Base-by-base conservation (phyloP, 495 filamentous ascomycete genomes). In the Penicillium ochrochloron region DNA sequence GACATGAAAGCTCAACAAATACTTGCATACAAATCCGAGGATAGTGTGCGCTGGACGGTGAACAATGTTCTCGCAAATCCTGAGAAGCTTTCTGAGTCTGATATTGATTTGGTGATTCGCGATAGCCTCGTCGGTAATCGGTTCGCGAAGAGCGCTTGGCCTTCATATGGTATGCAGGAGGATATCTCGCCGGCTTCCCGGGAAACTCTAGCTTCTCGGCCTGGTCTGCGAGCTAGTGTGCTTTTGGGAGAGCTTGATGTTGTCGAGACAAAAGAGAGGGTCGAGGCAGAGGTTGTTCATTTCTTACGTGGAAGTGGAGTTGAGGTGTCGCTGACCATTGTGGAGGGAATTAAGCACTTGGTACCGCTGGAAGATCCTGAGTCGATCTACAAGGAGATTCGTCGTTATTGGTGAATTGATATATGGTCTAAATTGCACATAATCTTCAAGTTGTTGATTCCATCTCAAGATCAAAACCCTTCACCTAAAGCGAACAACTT, bases 81-180 rank as follows among this genome's bases (percentile, higher is more conserved):
- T 23, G 51, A 54, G 0, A 62, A 53, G 15, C 41, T 77, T 1
- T 39, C 50, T n/a, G 64, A 70, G 2, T 59, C 62, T 10, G 71
- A 73, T 17, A 63, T 75, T 0, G 55, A 65, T 0, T 33, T 65
- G n/a, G 46, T 80, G 7, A 69, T 76, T 3, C 50, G 54, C 41
- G 70, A 75, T 54, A 80, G 77, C 62, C 31, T 78, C 3, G 46
- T 29, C 2, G 79, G 78, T 1, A 76, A 70, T 41, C 6, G 44
- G 19, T 62, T 64, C 14, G 79, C 80, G 11, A 80, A 73, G 52
- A 65, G 59, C 11, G 76, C 75, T 5, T 82, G 79, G 80, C 75
- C 74, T 27, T 27, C 57, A 33, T 76, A 80, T 70, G 78, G 66
- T 9, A 80, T 81, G 76, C 60, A 56, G 35, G 79, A 80, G 60